Percentiles rank a stretch among this genome's conserved stretches.
These are phyloP conservation scores for Wolfiporia cocos DNA, from an alignment of 1,284 basidiomycete genomes.

Conservation along the genomic window DNA sequence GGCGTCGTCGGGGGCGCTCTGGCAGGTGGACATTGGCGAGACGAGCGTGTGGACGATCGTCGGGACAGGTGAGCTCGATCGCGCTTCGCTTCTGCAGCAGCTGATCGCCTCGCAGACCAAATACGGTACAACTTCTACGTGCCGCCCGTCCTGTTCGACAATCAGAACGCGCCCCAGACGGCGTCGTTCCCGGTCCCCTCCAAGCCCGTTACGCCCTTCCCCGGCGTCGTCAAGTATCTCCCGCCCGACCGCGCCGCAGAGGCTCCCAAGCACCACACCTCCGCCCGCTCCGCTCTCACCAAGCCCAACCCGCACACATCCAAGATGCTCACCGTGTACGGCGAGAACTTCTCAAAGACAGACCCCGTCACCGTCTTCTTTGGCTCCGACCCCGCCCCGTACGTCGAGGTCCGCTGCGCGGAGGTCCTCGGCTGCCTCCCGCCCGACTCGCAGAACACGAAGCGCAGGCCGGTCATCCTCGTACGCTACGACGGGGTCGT, in stretches of 20 bases:
- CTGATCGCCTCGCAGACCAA: constrained; percentile 48
- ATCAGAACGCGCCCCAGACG: constrained; percentile 57
- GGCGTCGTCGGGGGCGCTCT: constrained; percentile 72
- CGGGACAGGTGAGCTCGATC: constrained; percentile 60
- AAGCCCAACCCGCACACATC: constrained; percentile 68
- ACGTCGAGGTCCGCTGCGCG: constrained; percentile 84
- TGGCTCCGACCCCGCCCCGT: constrained; percentile 80
- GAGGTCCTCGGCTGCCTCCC: constrained; percentile 81
- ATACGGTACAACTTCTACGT: constrained; percentile 90
- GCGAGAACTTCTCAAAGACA: constrained; percentile 82
- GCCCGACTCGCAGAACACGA: constrained; percentile 55
- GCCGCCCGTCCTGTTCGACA: constrained; percentile 77
- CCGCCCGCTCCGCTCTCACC: constrained; percentile 57
- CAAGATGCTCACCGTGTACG: constrained; percentile 82
- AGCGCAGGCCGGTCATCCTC: constrained; percentile 77
- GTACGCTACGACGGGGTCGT: constrained; percentile 88
- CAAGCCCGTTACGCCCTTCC: constrained; percentile 85
- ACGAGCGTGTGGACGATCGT: constrained; percentile 93
- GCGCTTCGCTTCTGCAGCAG: constrained; percentile 4
- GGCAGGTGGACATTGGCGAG: constrained; percentile 85
- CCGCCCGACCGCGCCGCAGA: constrained; percentile 78
- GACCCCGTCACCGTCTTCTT: constrained; percentile 82
- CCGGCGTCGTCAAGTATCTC: constrained; percentile 77
- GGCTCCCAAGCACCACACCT: constrained; percentile 61
- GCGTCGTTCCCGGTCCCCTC: constrained; percentile 70